Evolutionary conservation across 2,329 filamentous ascomycete genomes (phyloP), one percentile per base, ranked within the genome.

Genomic region (Aureobasidium mangrovei): DNA sequence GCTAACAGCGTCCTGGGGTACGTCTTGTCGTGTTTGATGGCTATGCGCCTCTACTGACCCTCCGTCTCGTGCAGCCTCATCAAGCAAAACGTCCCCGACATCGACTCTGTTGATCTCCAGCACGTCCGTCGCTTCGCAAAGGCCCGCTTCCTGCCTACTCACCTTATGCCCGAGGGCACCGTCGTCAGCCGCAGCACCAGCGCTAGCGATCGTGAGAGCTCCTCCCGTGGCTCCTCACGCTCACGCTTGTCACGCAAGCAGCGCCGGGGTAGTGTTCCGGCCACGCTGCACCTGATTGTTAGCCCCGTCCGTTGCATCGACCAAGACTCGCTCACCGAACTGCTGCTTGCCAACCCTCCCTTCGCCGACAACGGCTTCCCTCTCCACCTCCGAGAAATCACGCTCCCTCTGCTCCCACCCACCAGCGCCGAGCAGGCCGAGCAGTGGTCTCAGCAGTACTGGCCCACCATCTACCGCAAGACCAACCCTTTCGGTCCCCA

Each of bases 401-500:
- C 82, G 0, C 84, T 93, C 9, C 88, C 88, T 5, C 73, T 85
- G 28, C 73, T 88, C 42, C 78, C 87, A 27, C 88, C 88, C 2
- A 89, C 84, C 4, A 91, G 86, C 3, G 80, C 84, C 60, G 76
- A 84, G 38, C 86, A 91, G 67, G 86, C 88, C 7, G 80, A 79
- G 28, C 74, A 81, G 65, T 93, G 87, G 87, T 85, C 82, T 28
- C 74, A 79, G 33, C 77, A 84, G 61, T 91, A 88, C 68, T 94
- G 88, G 88, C 88, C 88, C 9, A 86, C 84, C 1, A 81, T 91
- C 46, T 94, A 93, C 71, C 85, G 88, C 59, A 90, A 90, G 72
- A 91, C 86, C 60, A 93, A 93, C 64, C 88, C 88, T 2, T 86
- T 91, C 56, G 88, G 88, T 3, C 88, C 88, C 18, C 88, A 94